Evolutionary conservation across 2,329 filamentous ascomycete species (phyloP).

Genomic region (Exophiala spinifera): DNA sequence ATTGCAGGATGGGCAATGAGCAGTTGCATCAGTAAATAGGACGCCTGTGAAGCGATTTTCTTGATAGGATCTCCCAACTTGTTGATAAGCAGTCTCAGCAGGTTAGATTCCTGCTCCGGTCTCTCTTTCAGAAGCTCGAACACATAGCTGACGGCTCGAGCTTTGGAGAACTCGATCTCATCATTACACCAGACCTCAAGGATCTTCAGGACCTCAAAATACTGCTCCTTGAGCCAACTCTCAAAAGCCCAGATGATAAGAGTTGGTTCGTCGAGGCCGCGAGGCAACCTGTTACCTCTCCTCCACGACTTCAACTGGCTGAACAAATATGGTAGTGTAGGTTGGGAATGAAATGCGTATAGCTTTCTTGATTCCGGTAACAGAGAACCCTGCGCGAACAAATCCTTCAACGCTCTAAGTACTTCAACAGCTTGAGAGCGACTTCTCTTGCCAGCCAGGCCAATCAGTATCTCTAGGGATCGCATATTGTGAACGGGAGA

Average conservation of each 20-base stretch:
- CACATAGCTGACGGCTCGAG: slow-evolving; percentile 83
- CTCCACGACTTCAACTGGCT: slow-evolving; percentile 60
- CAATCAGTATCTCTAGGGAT: slow-evolving; percentile 79
- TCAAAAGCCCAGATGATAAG: slow-evolving; percentile 88
- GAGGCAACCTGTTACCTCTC: slow-evolving; percentile 66
- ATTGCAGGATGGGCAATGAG: slow-evolving; percentile 86
- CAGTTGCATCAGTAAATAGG: slow-evolving; percentile 88
- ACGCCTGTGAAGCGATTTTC: slow-evolving; percentile 91
- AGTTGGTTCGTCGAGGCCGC: slow-evolving; percentile 69
- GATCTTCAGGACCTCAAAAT: slow-evolving; percentile 88
- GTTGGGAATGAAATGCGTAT: slow-evolving; percentile 74
- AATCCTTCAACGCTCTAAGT: slow-evolving; percentile 88
- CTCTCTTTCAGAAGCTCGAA: slow-evolving; percentile 91
- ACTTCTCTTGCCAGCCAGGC: slow-evolving; percentile 85
- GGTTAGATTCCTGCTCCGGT: slow-evolving; percentile 93
- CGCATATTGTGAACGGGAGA: slow-evolving; percentile 91
- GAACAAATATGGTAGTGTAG: slow-evolving; percentile 64
- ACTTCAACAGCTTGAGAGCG: slow-evolving; percentile 89
- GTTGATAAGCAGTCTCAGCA: slow-evolving; percentile 87
- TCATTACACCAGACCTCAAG: slow-evolving; percentile 92
- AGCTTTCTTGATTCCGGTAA: slow-evolving; percentile 80
- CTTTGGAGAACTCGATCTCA: slow-evolving; percentile 89
- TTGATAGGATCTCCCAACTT: slow-evolving; percentile 94
- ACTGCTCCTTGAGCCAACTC: slow-evolving; percentile 90
- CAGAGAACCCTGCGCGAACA: slow-evolving; percentile 83